Conservation (phyloP, 2,329 filamentous ascomycete species). For the Colletotrichum higginsianum region DNA sequence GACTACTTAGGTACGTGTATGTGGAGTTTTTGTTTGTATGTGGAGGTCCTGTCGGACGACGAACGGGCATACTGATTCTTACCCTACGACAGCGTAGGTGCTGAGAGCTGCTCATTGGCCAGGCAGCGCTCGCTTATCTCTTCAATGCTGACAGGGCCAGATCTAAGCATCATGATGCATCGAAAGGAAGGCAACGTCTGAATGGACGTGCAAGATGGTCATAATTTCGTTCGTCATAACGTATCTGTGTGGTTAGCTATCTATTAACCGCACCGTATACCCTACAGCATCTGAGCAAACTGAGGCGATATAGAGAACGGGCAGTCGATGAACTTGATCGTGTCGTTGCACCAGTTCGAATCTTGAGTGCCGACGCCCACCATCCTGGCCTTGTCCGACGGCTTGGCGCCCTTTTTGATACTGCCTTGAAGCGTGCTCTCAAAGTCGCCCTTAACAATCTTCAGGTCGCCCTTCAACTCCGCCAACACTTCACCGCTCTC, state of each 20-base stretch:
- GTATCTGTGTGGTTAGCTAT: background rate
- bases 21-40: no score
- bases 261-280: background rate
- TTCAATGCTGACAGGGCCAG: background rate
- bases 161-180: conserved; percentile 25
- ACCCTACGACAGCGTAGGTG: background rate
- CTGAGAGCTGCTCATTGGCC: background rate
- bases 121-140: conserved; percentile 6
- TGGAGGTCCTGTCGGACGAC: no score
- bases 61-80: background rate
- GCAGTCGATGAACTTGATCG: conserved; percentile 48
- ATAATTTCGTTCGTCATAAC: conserved; percentile 34
- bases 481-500: conserved; percentile 47
- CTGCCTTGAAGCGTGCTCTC: conserved; percentile 50
- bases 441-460: conserved; percentile 47
- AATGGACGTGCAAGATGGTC: background rate
- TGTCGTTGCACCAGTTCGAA: conserved; percentile 49
- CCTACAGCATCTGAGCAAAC: conserved; percentile 34
- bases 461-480: conserved; percentile 49
- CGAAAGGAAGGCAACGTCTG: background rate
- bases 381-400: conserved; percentile 45
- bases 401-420: conserved; percentile 33
- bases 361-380: conserved; percentile 47
- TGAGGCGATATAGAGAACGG: conserved; percentile 38
- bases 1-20: no score